phyloP scores from a whole-genome alignment of 2,329 filamentous ascomycete species.

The Kalmusia sp. region DNA sequence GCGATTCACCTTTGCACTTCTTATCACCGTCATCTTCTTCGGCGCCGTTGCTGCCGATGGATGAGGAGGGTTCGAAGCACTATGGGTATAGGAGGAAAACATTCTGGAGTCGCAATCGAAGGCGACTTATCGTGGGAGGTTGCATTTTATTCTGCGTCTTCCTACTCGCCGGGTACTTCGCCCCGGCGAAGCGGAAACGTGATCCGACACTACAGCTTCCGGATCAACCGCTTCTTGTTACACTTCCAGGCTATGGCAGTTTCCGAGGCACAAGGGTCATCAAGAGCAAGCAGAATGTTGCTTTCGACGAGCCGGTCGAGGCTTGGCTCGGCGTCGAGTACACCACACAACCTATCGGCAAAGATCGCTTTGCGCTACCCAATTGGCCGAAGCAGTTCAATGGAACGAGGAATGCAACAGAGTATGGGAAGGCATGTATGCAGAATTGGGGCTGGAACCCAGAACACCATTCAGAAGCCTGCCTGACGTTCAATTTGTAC shows the following conservation, averaged over 20 bases:
- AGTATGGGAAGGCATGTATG: conserved; percentile 53
- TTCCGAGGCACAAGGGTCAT: conserved; percentile 51
- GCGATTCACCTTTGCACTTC: neutral
- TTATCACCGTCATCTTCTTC: neutral
- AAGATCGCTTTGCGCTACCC: conserved; percentile 51
- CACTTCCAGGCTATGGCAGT: conserved; percentile 49
- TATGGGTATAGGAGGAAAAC: neutral
- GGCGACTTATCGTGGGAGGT: neutral
- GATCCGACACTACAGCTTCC: conserved; percentile 5
- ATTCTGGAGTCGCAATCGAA: neutral
- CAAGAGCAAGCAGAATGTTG: conserved; percentile 36
- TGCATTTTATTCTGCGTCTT: neutral
- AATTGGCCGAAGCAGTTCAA: conserved; percentile 51
- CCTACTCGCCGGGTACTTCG: neutral
- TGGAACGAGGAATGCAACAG: conserved; percentile 47
- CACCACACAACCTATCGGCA: conserved; percentile 49
- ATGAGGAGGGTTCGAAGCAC: neutral
- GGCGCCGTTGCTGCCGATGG: neutral
- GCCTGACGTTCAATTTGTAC: conserved; percentile 42
- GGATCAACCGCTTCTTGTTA: conserved; percentile 30
- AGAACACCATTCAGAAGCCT: conserved; percentile 39
- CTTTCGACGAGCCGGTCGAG: conserved; percentile 48
- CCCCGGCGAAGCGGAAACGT: neutral
- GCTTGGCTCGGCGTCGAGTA: conserved; percentile 60
- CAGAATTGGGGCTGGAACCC: conserved; percentile 51